Evolutionary conservation across 257 asterid species (phyloP).

Genomic region (Marsdenia floribunda): DNA sequence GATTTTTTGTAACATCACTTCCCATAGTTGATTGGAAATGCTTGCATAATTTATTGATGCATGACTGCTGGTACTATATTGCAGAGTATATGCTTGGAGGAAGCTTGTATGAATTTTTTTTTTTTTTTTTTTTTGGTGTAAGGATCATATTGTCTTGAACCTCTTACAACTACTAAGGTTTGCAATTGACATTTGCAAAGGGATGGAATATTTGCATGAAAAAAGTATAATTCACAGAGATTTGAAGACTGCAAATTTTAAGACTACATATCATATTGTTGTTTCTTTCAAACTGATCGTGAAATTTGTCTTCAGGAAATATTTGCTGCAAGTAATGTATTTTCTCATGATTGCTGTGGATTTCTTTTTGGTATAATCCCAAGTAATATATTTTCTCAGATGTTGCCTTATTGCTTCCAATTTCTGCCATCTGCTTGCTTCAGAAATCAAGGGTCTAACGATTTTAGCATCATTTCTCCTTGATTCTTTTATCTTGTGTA

Average conservation of each 20-base stretch:
- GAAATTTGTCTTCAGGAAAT: background rate
- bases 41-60: conserved; percentile 17
- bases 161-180: conserved; percentile 65
- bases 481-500: background rate
- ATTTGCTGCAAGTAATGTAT: background rate
- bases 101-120: conserved; percentile 78
- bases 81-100: conserved; percentile 88
- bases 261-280: too few relatives aligned
- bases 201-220: conserved; percentile 89
- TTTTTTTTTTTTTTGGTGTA: conserved; percentile 63
- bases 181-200: conserved; percentile 83
- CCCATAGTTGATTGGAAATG: background rate
- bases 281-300: background rate
- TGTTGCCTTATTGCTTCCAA: background rate
- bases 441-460: background rate
- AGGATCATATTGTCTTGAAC: conserved; percentile 48
- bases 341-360: background rate
- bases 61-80: conserved; percentile 22
- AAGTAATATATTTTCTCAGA: background rate
- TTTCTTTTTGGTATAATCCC: background rate
- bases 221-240: conserved; percentile 79
- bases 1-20: too few relatives aligned
- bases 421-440: background rate
- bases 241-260: conserved; percentile 85
- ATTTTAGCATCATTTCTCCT: background rate